phyloP scores from a whole-genome alignment of 345 rosid species.

The Lumnitzera littorea region DNA sequence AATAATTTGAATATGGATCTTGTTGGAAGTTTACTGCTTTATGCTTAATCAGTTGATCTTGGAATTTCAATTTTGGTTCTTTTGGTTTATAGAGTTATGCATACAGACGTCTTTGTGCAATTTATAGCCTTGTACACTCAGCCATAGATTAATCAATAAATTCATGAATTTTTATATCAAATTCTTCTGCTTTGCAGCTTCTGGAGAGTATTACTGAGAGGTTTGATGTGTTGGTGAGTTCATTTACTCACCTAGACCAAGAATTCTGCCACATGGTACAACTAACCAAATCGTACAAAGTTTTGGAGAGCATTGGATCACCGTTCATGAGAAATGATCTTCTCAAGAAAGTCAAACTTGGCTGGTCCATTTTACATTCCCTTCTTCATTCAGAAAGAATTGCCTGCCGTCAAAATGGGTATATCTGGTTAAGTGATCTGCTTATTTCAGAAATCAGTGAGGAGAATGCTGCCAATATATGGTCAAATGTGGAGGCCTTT shows the following conservation, averaged over 20 bases:
- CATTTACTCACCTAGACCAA: slow-evolving; percentile 81
- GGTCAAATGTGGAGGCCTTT: slow-evolving; percentile 65
- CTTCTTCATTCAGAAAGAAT: slow-evolving; percentile 90
- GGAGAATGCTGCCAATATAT: slow-evolving; percentile 51
- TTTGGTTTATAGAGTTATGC: no score
- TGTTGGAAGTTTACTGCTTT: no score
- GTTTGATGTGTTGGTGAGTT: slow-evolving; percentile 68
- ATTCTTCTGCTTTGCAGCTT: slow-evolving; percentile 46
- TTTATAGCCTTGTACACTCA: neutral
- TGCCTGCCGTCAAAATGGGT: slow-evolving; percentile 79
- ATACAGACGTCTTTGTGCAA: no score
- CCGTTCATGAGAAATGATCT: slow-evolving; percentile 35
- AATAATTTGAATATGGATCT: no score
- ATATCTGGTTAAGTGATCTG: slow-evolving; percentile 91
- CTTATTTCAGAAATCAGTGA: slow-evolving; percentile 85
- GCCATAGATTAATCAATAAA: neutral
- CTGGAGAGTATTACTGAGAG: slow-evolving; percentile 73
- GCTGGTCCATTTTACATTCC: slow-evolving; percentile 90
- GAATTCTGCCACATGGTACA: slow-evolving; percentile 81
- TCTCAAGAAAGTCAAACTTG: slow-evolving; percentile 44
- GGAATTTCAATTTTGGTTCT: no score
- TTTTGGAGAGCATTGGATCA: slow-evolving; percentile 42
- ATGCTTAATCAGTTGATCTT: no score
- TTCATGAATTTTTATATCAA: neutral
- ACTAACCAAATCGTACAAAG: slow-evolving; percentile 66